Percentiles rank a stretch among this genome's conserved stretches.
phyloP scores from a whole-genome alignment of 164 flowering plant species.

The Annona cherimola region DNA sequence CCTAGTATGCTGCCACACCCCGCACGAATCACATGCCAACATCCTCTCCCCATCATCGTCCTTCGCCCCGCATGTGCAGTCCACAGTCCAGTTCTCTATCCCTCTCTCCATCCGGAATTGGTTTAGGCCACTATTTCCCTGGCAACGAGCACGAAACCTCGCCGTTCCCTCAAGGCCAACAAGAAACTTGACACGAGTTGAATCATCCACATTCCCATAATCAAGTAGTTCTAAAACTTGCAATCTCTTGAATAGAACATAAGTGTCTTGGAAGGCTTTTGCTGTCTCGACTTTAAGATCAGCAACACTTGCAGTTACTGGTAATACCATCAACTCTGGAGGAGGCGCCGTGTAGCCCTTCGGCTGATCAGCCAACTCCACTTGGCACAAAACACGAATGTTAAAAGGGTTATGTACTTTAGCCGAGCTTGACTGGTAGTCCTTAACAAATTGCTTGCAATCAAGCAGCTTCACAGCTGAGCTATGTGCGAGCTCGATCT shows the following conservation, averaged over 20 bases:
- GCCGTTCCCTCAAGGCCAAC: conserved; percentile 31
- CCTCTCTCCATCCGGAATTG: conserved; percentile 72
- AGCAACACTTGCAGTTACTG: conserved; percentile 44
- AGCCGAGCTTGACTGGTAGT: conserved; percentile 30
- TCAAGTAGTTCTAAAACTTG: conserved; percentile 49
- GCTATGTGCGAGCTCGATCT: conserved; percentile 19
- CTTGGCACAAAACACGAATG: conserved; percentile 34
- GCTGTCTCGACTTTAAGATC: conserved; percentile 59
- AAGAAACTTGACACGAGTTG: conserved; percentile 33
- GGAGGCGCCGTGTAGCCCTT: conserved; percentile 40
- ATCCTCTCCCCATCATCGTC: conserved; percentile 94
- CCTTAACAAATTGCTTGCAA: conserved; percentile 80
- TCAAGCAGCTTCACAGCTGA: conserved; percentile 60
- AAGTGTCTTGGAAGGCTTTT: conserved; percentile 58
- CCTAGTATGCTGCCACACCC: conserved; percentile 83
- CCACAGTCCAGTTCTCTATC: conserved; percentile 65
- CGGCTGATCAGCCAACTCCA: conserved; percentile 41
- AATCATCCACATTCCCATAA: conserved; percentile 39
- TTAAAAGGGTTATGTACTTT: conserved; percentile 13
- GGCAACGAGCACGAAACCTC: conserved; percentile 39
- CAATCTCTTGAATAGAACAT: conserved; percentile 51
- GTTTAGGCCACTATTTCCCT: conserved; percentile 29
- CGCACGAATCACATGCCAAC: conserved; percentile 75
- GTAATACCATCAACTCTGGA: conserved; percentile 46
- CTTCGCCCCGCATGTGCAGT: conserved; percentile 70